Conservation (phyloP, 148 eudicot genomes). For the Dysphania ambrosioides region DNA sequence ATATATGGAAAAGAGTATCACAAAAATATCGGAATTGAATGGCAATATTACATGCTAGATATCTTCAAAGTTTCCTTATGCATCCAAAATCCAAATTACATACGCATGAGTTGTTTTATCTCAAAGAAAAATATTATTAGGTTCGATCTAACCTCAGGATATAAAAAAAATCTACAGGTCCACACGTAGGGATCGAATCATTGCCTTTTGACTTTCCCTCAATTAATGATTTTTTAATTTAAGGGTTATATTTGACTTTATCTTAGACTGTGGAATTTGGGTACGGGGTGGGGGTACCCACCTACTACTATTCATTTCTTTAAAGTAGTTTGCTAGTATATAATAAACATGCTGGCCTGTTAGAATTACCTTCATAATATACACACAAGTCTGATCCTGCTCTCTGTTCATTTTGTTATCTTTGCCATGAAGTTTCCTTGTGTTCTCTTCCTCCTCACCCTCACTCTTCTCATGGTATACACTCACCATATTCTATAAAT, state of each 20-base stretch:
- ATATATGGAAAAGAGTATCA: no score
- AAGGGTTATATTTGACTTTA: neutral
- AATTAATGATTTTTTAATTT: neutral
- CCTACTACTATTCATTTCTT: neutral
- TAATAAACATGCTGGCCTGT: conserved; percentile 9
- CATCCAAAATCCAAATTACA: neutral
- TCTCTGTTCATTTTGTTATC: neutral
- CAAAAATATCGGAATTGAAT: no score
- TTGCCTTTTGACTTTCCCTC: conserved; percentile 24
- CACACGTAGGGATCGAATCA: conserved; percentile 11
- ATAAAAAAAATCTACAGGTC: conserved; percentile 2
- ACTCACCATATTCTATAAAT: no score
- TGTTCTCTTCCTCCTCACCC: conserved; percentile 24
- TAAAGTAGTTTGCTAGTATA: conserved; percentile 1
- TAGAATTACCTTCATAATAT: conserved; percentile 1
- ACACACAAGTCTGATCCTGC: neutral
- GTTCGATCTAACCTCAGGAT: neutral
- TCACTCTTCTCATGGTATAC: conserved; percentile 33
- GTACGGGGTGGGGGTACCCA: no score
- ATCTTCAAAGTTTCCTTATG: neutral
- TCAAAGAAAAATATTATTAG: neutral
- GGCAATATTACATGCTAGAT: neutral
- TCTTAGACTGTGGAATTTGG: neutral
- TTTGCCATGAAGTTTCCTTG: conserved; percentile 25
- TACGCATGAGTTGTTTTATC: no score